Base-by-base conservation (phyloP, 306 rosid species). In the Quercus suber region DNA sequence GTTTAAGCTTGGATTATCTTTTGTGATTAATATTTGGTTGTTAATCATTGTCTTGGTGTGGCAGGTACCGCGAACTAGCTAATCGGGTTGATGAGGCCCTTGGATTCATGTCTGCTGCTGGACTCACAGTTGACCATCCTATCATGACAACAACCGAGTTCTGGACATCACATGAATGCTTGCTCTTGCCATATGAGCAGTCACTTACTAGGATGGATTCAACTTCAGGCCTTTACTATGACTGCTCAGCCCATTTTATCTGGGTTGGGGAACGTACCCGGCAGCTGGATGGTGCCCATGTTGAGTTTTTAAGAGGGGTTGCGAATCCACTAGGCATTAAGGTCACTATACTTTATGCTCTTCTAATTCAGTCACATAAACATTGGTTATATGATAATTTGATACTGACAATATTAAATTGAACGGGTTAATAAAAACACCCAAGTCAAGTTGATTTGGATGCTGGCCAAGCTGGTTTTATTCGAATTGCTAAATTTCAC, bases 31-130 rank as follows among this genome's bases (percentile, higher is more conserved):
- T 23, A 21, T 30, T 13, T 8, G 69, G 53, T 60, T 51, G 63
- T 80, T 80, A 21, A 35, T 43, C 20, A 14, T 76, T 75, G 59
- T 73, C 10, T 80, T 75, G 87, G 74, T 43, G 72, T 81, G 88
- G 27, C 83, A 93, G 98, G 86, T 95, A 95, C 88, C 99, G 93
- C 15, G 99, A 95, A 74, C 94, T 95, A 10, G 99, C 98, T 81
- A 74, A 85, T 87, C 89, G 99, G 51, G 99, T 95, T 18, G 99
- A 95, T 64, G 99, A 95, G 93, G 99, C 99, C 73, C 99, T 95
- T 76, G 99, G 99, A 70, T 95, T 95, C 87, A 95, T 95, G 99
- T 89, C 93, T 73, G 99, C 98, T 5, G 97, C 99, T 20, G 99
- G 99, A 49, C 98, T 95, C 80, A 95, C 99, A 0, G 89, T 89